phyloP scores from a whole-genome alignment of 768 basidiomycete species.

The Lanmaoa rubissima region DNA sequence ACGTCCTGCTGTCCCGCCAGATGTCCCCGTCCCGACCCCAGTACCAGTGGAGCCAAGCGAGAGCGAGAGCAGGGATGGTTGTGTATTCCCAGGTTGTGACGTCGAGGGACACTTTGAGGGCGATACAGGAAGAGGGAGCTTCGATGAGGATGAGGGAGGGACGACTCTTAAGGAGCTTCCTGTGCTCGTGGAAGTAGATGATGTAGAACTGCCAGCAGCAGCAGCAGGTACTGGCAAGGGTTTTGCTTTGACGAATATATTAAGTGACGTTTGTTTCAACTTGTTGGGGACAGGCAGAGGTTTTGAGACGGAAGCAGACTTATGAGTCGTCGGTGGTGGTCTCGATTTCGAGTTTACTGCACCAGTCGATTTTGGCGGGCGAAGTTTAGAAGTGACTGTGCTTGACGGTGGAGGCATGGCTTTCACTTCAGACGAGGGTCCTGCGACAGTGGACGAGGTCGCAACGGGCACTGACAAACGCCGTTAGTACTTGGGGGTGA shows the following conservation, averaged over 20 bases:
- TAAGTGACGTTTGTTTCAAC: slow-evolving; percentile 26
- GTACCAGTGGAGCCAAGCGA: slow-evolving; percentile 3
- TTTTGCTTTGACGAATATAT: slow-evolving; percentile 20
- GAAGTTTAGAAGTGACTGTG: slow-evolving; percentile 1
- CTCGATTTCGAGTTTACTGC: slow-evolving; percentile 2
- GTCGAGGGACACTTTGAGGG: slow-evolving; percentile 15
- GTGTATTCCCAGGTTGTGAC: slow-evolving; percentile 4
- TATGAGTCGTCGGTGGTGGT: background rate
- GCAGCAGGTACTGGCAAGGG: background rate
- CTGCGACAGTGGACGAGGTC: background rate
- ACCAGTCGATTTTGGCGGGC: slow-evolving; percentile 6
- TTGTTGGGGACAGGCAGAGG: slow-evolving; percentile 13
- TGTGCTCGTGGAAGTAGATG: slow-evolving; percentile 6
- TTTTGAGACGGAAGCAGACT: slow-evolving; percentile 15
- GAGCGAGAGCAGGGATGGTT: slow-evolving; percentile 2
- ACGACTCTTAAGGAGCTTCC: slow-evolving; percentile 7
- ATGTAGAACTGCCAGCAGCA: background rate
- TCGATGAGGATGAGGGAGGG: slow-evolving; percentile 25
- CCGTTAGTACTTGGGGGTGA: background rate
- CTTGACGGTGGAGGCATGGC: slow-evolving; percentile 4
- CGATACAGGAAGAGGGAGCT: slow-evolving; percentile 27
- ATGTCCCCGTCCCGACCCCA: background rate
- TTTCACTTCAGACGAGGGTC: background rate
- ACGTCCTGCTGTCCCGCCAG: slow-evolving; percentile 21
- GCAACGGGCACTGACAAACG: background rate